Evolutionary conservation across 2,329 filamentous ascomycete genomes (phyloP).

Genomic region (Dactylellina haptotyla): DNA sequence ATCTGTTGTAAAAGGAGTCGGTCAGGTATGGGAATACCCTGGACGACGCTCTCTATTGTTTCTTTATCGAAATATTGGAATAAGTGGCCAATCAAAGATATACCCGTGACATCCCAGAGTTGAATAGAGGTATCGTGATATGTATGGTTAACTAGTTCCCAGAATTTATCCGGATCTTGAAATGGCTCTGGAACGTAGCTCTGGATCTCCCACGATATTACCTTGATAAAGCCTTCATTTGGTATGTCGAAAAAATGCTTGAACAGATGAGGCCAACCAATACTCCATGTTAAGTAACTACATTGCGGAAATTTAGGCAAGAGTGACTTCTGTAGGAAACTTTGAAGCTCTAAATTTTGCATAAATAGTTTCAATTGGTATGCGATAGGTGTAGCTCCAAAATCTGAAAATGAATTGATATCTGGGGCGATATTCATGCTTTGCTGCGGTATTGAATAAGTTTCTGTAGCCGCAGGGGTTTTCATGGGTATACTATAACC

Average conservation of each 20-base stretch:
- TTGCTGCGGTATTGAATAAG: too few species aligned
- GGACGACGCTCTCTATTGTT: background rate
- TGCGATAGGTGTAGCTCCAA: too few species aligned
- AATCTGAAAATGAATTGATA: too few species aligned
- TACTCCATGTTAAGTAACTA: background rate
- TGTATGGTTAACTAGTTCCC: background rate
- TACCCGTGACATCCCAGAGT: conserved; percentile 9
- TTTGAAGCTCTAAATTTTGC: too few species aligned
- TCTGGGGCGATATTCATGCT: too few species aligned
- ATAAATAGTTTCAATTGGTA: too few species aligned
- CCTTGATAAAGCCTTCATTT: background rate
- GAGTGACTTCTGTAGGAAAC: too few species aligned
- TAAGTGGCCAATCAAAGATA: conserved; percentile 9
- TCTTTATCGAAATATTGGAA: background rate
- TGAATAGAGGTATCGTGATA: background rate
- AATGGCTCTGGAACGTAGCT: background rate
- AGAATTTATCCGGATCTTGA: background rate
- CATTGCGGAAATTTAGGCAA: conserved; percentile 6
- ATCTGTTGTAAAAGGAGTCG: background rate
- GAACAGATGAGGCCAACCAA: conserved; percentile 11
- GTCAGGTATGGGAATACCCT: background rate
- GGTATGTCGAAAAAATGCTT: background rate
- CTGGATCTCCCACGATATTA: conserved; percentile 15
- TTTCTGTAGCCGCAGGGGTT: too few species aligned
- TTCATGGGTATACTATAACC: too few species aligned